Conservation (phyloP, 345 rosid genomes). For the Eutrema heterophyllum region DNA sequence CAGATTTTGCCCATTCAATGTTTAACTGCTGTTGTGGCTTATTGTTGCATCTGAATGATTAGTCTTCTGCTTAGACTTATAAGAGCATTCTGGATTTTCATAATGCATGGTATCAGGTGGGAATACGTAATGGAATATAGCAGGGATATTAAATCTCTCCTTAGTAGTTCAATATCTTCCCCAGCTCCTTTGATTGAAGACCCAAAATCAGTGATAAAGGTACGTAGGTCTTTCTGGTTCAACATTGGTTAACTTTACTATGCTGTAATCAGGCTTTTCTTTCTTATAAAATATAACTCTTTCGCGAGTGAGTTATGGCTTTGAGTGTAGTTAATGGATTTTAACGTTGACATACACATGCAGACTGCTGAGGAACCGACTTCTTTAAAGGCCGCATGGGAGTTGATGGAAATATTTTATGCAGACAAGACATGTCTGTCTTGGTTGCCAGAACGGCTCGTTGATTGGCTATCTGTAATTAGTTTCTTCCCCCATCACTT, state of each 20-base stretch:
- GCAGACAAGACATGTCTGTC: constrained; percentile 66
- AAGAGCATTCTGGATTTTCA: not conserved
- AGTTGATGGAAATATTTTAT: constrained; percentile 84
- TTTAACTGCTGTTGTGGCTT: no score
- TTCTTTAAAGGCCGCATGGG: constrained; percentile 92
- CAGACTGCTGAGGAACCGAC: constrained; percentile 58
- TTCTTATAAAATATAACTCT: not conserved
- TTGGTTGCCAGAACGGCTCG: constrained; percentile 80
- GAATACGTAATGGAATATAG: constrained; percentile 87
- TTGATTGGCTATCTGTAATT: constrained; percentile 96
- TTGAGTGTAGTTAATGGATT: constrained; percentile 3
- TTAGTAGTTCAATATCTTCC: constrained; percentile 40
- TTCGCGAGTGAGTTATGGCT: not conserved
- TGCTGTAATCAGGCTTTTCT: not conserved
- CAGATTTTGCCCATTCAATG: no score
- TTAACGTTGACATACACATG: not conserved
- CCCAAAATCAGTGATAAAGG: constrained; percentile 55
- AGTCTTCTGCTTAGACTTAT: no score
- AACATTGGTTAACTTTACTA: not conserved
- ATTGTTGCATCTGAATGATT: no score
- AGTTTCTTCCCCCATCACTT: constrained; percentile 16
- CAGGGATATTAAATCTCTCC: constrained; percentile 66
- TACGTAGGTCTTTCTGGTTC: constrained; percentile 6
- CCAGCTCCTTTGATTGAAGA: constrained; percentile 51
- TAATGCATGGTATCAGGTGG: constrained; percentile 51